A percentile compares a stretch with the other conserved stretches of the same genome.
These are phyloP conservation scores for Citrullus mucosospermus DNA, from an alignment of 306 rosid genomes.

Conservation along the genomic window DNA sequence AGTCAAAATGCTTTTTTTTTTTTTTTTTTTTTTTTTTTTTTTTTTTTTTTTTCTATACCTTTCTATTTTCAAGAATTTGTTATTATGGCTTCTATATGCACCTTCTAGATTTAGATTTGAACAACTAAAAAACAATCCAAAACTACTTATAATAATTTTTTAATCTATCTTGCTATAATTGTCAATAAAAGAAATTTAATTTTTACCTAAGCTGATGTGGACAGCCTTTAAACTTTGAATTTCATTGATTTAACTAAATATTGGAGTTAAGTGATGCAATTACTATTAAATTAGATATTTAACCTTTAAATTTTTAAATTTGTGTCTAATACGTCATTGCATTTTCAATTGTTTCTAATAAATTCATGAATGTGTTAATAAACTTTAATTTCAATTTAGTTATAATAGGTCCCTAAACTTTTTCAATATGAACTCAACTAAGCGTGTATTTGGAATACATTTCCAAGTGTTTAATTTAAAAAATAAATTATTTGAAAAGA, in stretches of 20 bases:
- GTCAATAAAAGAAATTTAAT: not conserved
- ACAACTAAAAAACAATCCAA: not conserved
- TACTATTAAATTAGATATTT: not conserved
- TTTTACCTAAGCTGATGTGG: not conserved
- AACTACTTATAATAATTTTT: no score
- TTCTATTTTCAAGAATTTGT: not conserved
- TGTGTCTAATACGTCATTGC: no score
- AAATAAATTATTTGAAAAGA: no score
- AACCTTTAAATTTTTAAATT: not conserved
- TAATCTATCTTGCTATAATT: not conserved
- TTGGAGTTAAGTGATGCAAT: not conserved
- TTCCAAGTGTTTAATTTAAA: no score
- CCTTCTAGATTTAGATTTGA: not conserved
- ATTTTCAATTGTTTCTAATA: no score
- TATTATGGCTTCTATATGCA: not conserved
- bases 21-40: not conserved
- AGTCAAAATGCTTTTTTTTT: conserved; percentile 5
- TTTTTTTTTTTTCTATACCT: not conserved
- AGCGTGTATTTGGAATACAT: no score
- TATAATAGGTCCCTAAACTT: no score
- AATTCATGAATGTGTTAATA: no score
- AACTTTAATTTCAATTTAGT: no score
- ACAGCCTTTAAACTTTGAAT: not conserved
- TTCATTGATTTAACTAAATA: not conserved
- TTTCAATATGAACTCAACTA: no score